phyloP scores from a whole-genome alignment of 768 basidiomycete species.

The Termitomyces sp. region DNA sequence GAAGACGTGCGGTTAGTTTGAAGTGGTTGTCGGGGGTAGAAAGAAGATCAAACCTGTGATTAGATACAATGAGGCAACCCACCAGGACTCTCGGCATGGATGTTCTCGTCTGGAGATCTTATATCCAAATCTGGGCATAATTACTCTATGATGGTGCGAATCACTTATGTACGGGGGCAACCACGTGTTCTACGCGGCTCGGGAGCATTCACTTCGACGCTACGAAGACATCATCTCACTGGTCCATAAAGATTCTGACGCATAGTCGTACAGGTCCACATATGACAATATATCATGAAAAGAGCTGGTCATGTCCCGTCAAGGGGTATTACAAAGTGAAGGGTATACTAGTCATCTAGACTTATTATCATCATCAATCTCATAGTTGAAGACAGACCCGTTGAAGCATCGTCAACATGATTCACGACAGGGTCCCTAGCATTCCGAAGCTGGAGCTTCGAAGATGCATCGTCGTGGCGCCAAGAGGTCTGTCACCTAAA shows the following conservation, averaged over 20 bases:
- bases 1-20: neutral
- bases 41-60: neutral
- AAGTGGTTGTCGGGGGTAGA: neutral
- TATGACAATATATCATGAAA: neutral
- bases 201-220: no score
- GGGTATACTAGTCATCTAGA: neutral
- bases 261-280: neutral
- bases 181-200: neutral
- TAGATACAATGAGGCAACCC: constrained; percentile 6
- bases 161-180: neutral
- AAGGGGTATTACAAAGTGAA: neutral
- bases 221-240: no score
- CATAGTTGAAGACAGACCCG: neutral
- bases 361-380: neutral
- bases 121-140: neutral
- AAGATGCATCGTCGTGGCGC: no score
- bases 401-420: neutral
- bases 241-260: neutral
- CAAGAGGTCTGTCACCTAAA: neutral
- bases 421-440: neutral
- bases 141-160: neutral
- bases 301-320: neutral
- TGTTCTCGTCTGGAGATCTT: neutral
- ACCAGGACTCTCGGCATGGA: constrained; percentile 2
- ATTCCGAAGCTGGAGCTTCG: neutral